phyloP scores from a whole-genome alignment of 1,284 basidiomycete genomes.

The Fomitopsis betulina region DNA sequence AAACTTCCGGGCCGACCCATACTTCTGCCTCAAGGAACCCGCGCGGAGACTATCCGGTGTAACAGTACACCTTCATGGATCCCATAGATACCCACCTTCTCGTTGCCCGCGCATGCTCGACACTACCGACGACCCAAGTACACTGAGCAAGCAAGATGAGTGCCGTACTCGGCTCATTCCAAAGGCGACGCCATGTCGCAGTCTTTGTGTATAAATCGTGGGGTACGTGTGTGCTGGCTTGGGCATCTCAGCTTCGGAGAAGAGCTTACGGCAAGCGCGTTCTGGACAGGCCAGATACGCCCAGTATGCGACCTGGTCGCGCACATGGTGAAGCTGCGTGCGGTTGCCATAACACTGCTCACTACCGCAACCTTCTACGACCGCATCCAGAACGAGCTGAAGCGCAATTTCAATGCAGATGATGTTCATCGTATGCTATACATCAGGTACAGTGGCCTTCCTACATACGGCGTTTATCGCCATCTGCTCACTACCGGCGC shows the following conservation, averaged over 20 bases:
- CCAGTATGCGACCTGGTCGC: slow-evolving; percentile 16
- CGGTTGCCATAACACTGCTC: slow-evolving; percentile 17
- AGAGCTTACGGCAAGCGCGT: not conserved
- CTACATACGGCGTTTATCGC: no score
- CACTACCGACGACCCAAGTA: not conserved
- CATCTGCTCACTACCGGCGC: not conserved
- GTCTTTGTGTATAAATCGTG: slow-evolving; percentile 9
- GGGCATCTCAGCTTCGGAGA: not conserved
- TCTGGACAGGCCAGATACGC: slow-evolving; percentile 17
- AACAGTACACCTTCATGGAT: not conserved
- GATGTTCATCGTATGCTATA: slow-evolving; percentile 9
- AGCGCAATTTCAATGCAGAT: slow-evolving; percentile 11
- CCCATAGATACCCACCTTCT: not conserved
- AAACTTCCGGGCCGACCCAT: not conserved
- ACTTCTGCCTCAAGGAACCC: not conserved
- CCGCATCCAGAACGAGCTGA: slow-evolving; percentile 15
- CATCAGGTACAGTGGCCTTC: slow-evolving; percentile 6
- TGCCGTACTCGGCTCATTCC: not conserved
- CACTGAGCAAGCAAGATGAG: not conserved
- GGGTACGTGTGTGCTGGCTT: slow-evolving; percentile 4
- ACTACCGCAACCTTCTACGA: slow-evolving; percentile 8
- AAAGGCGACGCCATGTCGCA: not conserved
- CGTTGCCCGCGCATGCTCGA: not conserved
- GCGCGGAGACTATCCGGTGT: not conserved
- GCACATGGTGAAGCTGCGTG: slow-evolving; percentile 14